These are phyloP conservation scores for Annona cherimola DNA, from an alignment of 164 flowering plant species.

Conservation along the genomic window DNA sequence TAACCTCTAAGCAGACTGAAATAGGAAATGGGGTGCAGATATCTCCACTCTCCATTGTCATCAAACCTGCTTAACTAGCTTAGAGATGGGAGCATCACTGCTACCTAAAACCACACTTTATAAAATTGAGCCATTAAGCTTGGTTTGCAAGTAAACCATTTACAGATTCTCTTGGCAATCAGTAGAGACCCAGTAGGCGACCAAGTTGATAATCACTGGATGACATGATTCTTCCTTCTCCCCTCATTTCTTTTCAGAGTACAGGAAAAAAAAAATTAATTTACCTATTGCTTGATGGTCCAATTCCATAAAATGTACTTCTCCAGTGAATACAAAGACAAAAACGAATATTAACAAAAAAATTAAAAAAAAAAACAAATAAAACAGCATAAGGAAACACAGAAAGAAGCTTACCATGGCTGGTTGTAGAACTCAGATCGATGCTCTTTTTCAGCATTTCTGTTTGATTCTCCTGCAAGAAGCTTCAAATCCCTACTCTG, in stretches of 20 bases:
- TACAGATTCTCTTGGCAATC: too few species aligned
- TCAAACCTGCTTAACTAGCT: too few species aligned
- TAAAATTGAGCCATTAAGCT: too few species aligned
- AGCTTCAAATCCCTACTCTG: conserved; percentile 81
- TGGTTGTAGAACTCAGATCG: conserved; percentile 71
- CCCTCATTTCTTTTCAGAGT: background rate
- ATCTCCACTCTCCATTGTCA: too few species aligned
- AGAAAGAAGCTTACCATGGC: conserved; percentile 52
- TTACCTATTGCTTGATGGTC: background rate
- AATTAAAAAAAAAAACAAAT: background rate
- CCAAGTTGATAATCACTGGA: too few species aligned
- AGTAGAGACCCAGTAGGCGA: too few species aligned
- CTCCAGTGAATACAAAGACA: background rate
- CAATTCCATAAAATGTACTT: background rate
- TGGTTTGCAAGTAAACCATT: too few species aligned
- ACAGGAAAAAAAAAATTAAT: background rate
- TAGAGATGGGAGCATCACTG: too few species aligned
- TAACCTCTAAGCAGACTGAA: too few species aligned
- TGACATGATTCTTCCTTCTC: background rate
- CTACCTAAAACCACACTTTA: too few species aligned
- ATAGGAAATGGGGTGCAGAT: too few species aligned
- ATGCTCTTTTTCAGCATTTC: conserved; percentile 60
- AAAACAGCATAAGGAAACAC: background rate
- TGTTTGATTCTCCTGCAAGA: conserved; percentile 65
- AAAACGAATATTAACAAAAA: background rate